phyloP scores from a whole-genome alignment of 371 early-diverging fungal species.

The Saksenaea vasiformis region DNA sequence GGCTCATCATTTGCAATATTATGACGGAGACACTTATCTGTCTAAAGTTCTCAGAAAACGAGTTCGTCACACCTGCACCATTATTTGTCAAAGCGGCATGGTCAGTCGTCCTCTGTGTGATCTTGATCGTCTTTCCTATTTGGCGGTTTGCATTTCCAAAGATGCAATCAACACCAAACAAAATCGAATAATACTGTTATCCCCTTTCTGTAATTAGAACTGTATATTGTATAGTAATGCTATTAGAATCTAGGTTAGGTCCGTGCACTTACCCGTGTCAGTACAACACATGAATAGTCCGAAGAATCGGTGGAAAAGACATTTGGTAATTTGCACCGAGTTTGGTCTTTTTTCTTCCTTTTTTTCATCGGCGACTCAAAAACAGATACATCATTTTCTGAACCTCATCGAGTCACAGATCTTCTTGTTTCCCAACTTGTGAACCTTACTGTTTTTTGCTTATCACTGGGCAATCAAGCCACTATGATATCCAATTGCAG shows the following conservation, averaged over 20 bases:
- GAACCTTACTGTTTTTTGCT: background rate
- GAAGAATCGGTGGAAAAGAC: background rate
- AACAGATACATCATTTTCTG: background rate
- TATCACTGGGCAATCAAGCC: background rate
- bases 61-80: slow-evolving; percentile 85
- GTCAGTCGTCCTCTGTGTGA: slow-evolving; percentile 55
- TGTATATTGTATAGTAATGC: background rate
- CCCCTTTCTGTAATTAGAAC: background rate
- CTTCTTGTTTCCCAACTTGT: background rate
- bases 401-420: background rate
- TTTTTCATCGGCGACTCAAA: background rate
- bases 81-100: slow-evolving; percentile 76
- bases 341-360: background rate
- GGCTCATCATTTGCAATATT: slow-evolving; percentile 87
- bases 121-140: slow-evolving; percentile 69
- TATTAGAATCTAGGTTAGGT: background rate
- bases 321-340: background rate
- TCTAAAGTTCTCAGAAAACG: slow-evolving; percentile 86
- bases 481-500: slow-evolving; percentile 10
- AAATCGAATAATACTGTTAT: background rate
- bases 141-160: slow-evolving; percentile 61
- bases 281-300: background rate
- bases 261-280: background rate
- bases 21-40: slow-evolving; percentile 88
- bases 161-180: background rate